These are phyloP conservation scores for Alloteropsis angusta DNA, from an alignment of 202 grass and related monocot species.

Conservation along the genomic window DNA sequence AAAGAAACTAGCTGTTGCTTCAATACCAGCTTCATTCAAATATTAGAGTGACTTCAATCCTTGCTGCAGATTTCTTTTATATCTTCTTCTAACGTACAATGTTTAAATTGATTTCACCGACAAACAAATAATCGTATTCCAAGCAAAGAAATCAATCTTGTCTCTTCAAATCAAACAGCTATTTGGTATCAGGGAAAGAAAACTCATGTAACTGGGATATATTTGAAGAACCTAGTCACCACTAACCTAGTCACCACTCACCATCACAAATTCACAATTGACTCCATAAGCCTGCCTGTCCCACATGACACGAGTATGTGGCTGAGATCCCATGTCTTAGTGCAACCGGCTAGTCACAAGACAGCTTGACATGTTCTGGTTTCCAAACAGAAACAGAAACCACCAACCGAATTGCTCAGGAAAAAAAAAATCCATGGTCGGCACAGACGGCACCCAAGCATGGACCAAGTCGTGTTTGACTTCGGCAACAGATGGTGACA, in stretches of 20 bases:
- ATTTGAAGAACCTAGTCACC: constrained; percentile 1
- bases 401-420: neutral
- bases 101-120: neutral
- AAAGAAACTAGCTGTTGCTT: neutral
- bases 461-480: constrained; percentile 8
- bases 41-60: neutral
- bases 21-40: neutral
- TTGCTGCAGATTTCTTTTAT: neutral
- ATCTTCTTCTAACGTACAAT: too few species aligned
- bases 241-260: constrained; percentile 5
- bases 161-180: constrained; percentile 18
- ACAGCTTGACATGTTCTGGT: constrained; percentile 10
- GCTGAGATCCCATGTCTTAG: neutral
- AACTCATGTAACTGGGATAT: neutral
- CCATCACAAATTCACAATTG: too few species aligned
- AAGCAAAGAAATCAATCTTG: constrained; percentile 9
- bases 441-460: neutral
- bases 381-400: neutral
- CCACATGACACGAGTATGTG: too few species aligned
- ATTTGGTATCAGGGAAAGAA: neutral
- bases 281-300: neutral
- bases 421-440: neutral
- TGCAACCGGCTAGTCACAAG: neutral
- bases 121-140: neutral
- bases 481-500: neutral